These are phyloP conservation scores for Millerozyma acaciae DNA, from an alignment of 805 yeast species.

Conservation along the genomic window DNA sequence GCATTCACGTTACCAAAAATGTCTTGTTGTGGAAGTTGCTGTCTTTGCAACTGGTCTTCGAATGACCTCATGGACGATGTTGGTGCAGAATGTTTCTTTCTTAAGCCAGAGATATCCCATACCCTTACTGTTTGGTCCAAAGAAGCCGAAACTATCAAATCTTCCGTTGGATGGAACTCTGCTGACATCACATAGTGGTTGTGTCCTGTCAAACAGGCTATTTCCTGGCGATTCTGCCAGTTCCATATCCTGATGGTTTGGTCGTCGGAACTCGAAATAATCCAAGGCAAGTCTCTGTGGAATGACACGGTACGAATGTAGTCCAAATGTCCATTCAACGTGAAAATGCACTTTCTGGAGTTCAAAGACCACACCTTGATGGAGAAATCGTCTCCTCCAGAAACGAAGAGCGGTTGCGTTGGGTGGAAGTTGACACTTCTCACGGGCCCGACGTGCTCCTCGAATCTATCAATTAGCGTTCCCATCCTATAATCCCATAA, in stretches of 20 bases:
- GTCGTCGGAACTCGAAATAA: constrained; percentile 92
- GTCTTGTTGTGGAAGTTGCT: constrained; percentile 79
- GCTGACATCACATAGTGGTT: constrained; percentile 98
- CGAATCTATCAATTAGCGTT: constrained; percentile 89
- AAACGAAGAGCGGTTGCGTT: constrained; percentile 93
- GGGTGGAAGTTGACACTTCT: constrained; percentile 96
- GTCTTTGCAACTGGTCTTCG: constrained; percentile 53
- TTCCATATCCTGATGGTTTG: constrained; percentile 99
- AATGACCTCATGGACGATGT: constrained; percentile 43
- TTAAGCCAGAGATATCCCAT: constrained; percentile 95
- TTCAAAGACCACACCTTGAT: constrained; percentile 95
- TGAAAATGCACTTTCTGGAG: constrained; percentile 86
- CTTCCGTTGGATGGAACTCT: constrained; percentile 94
- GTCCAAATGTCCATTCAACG: constrained; percentile 91
- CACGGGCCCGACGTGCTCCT: constrained; percentile 98
- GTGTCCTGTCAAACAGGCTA: constrained; percentile 96
- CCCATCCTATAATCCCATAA: constrained; percentile 99
- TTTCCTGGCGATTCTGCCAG: constrained; percentile 98
- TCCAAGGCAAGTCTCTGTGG: constrained; percentile 97
- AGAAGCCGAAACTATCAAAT: constrained; percentile 90
- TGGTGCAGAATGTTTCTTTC: constrained; percentile 90
- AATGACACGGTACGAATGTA: constrained; percentile 91
- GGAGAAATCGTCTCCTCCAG: constrained; percentile 96
- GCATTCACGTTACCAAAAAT: constrained; percentile 94
- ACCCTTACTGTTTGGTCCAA: constrained; percentile 98